Evolutionary conservation across 768 basidiomycete genomes (phyloP).

Genomic region (Boletus subcaerulescens): DNA sequence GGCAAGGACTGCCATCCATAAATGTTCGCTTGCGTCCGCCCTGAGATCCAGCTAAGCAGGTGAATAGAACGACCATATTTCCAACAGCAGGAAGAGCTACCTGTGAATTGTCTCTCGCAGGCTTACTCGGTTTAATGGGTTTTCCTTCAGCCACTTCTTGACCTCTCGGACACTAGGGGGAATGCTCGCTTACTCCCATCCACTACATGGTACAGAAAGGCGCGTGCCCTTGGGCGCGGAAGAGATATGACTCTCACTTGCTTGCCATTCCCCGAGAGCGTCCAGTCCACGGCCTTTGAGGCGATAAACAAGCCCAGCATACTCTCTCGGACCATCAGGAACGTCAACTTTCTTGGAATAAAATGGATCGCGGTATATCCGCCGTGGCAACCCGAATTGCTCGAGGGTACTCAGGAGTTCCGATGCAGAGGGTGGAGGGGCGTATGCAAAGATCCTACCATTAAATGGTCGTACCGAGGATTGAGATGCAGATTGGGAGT

Average conservation of each 20-base stretch:
- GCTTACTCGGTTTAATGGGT: conserved; percentile 14
- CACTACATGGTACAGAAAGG: conserved; percentile 38
- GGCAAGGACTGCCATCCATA: conserved; percentile 67
- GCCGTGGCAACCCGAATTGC: conserved; percentile 47
- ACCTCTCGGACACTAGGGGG: conserved; percentile 64
- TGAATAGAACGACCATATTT: not conserved
- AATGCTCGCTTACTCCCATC: conserved; percentile 78
- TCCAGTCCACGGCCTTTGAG: conserved; percentile 61
- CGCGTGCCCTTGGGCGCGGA: not conserved
- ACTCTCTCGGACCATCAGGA: conserved; percentile 67
- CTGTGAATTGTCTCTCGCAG: conserved; percentile 46
- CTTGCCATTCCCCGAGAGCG: conserved; percentile 60
- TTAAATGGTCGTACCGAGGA: not conserved
- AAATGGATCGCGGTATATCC: conserved; percentile 73
- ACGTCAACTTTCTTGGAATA: conserved; percentile 75
- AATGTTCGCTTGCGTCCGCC: conserved; percentile 70
- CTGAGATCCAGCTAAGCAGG: conserved; percentile 48
- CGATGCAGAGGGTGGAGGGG: conserved; percentile 42
- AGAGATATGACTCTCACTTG: conserved; percentile 3
- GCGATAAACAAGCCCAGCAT: conserved; percentile 72
- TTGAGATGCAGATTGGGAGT: conserved; percentile 5
- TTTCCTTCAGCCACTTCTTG: conserved; percentile 49
- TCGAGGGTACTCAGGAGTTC: conserved; percentile 46
- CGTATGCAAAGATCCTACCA: conserved; percentile 42
- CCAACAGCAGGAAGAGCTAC: conserved; percentile 28